These are phyloP conservation scores for Heterobasidion occidentale DNA, from an alignment of 1,284 basidiomycete genomes.

Conservation along the genomic window DNA sequence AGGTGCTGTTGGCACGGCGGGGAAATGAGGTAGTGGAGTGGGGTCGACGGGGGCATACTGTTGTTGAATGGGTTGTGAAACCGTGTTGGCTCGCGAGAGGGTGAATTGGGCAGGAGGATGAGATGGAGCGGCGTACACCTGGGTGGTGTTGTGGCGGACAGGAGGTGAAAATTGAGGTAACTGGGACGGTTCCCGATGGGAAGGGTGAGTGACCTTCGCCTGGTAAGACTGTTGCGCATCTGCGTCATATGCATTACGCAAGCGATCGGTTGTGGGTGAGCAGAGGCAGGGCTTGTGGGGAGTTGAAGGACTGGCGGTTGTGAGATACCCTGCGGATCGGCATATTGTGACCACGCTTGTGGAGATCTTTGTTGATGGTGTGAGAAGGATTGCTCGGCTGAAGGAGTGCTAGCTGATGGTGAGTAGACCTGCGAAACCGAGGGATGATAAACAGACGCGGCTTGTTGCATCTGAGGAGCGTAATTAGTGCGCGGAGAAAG, in stretches of 20 bases:
- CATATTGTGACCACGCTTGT: conserved; percentile 12
- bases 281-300: background rate
- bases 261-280: background rate
- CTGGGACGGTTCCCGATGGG: background rate
- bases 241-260: no score
- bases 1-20: conserved; percentile 55
- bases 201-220: background rate
- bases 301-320: background rate
- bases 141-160: conserved; percentile 10
- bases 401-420: background rate
- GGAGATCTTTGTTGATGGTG: conserved; percentile 5
- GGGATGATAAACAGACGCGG: background rate
- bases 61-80: conserved; percentile 11
- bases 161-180: conserved; percentile 14
- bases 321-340: conserved; percentile 15
- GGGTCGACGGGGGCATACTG: background rate
- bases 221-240: background rate
- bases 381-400: background rate
- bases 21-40: conserved; percentile 51
- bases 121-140: conserved; percentile 10
- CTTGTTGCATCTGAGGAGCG: conserved; percentile 17
- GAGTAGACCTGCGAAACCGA: background rate
- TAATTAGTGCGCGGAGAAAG: conserved; percentile 16
- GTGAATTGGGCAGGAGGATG: conserved; percentile 6
- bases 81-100: conserved; percentile 26